Percentiles rank a stretch among this genome's conserved stretches.
These are phyloP conservation scores for Elaphomyces granulatus DNA, from an alignment of 495 filamentous ascomycete genomes.

Conservation along the genomic window DNA sequence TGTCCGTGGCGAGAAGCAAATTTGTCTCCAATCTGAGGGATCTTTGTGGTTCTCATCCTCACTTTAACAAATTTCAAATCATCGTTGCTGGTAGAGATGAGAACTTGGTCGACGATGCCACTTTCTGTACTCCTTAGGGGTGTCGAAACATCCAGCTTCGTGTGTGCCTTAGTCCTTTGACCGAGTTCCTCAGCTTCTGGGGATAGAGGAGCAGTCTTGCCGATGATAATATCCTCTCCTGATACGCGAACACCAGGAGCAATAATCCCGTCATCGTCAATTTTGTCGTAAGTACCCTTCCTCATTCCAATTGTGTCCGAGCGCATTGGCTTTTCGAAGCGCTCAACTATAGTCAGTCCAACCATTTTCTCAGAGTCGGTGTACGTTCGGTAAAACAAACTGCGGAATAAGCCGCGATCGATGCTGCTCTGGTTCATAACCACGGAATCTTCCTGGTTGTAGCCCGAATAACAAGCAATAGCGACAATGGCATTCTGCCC, in stretches of 20 bases:
- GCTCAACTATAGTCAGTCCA: constrained; percentile 75
- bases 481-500: constrained; percentile 98
- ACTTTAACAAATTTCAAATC: constrained; percentile 91
- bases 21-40: constrained; percentile 98
- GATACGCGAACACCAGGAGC: constrained; percentile 86
- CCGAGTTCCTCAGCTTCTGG: constrained; percentile 89
- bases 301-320: constrained; percentile 77
- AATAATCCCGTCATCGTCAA: constrained; percentile 89
- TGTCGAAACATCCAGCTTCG: constrained; percentile 89
- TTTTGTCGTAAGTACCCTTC: constrained; percentile 94
- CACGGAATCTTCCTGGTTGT: constrained; percentile 99
- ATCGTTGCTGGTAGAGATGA: constrained; percentile 75
- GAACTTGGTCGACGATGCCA: constrained; percentile 87
- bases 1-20: constrained; percentile 98
- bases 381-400: constrained; percentile 95
- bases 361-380: constrained; percentile 91
- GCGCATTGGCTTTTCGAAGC: constrained; percentile 89
- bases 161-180: constrained; percentile 73
- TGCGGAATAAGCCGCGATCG: constrained; percentile 91
- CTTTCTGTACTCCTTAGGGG: constrained; percentile 89
- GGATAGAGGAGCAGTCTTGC: constrained; percentile 88
- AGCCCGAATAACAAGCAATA: constrained; percentile 94
- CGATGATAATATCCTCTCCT: constrained; percentile 98
- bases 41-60: constrained; percentile 89
- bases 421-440: constrained; percentile 99